Conservation (phyloP, 2,329 filamentous ascomycete species). For the Aspergillus brasiliensis region DNA sequence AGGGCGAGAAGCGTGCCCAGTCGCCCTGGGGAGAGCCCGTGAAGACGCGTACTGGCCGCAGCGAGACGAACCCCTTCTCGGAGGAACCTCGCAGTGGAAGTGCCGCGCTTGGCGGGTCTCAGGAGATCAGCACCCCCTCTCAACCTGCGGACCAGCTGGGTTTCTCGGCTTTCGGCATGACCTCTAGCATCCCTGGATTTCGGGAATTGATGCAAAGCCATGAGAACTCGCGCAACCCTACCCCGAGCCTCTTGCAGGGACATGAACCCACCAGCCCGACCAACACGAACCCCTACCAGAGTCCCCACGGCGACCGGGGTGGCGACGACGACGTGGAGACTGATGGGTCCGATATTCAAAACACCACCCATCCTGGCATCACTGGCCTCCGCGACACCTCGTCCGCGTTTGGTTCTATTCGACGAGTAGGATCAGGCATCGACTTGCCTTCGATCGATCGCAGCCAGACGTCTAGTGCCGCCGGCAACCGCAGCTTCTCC, state of each 20-base stretch:
- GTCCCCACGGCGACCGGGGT: constrained; percentile 73
- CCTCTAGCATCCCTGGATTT: constrained; percentile 58
- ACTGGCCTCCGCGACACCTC: constrained; percentile 56
- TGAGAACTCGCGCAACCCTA: constrained; percentile 60
- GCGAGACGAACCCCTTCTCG: constrained; percentile 51
- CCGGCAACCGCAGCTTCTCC: constrained; percentile 70
- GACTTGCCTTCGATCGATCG: constrained; percentile 72
- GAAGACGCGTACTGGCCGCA: constrained; percentile 51
- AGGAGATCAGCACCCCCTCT: constrained; percentile 64
- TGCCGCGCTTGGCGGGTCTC: constrained; percentile 72
- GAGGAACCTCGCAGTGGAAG: constrained; percentile 58
- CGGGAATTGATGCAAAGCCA: constrained; percentile 60
- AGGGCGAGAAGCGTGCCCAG: constrained; percentile 48
- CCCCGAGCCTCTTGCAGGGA: constrained; percentile 51
- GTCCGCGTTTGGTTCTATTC: constrained; percentile 57
- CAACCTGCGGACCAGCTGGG: constrained; percentile 57
- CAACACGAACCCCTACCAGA: constrained; percentile 94
- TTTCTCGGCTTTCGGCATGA: constrained; percentile 64
- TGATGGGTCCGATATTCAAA: constrained; percentile 56
- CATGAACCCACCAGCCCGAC: constrained; percentile 83
- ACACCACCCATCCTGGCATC: constrained; percentile 54
- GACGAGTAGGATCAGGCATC: constrained; percentile 57
- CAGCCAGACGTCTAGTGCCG: constrained; percentile 88
- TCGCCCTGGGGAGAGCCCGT: constrained; percentile 55
- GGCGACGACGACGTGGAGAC: constrained; percentile 64